phyloP scores from a whole-genome alignment of 2,329 filamentous ascomycete genomes.

The Trichophyton simii region DNA sequence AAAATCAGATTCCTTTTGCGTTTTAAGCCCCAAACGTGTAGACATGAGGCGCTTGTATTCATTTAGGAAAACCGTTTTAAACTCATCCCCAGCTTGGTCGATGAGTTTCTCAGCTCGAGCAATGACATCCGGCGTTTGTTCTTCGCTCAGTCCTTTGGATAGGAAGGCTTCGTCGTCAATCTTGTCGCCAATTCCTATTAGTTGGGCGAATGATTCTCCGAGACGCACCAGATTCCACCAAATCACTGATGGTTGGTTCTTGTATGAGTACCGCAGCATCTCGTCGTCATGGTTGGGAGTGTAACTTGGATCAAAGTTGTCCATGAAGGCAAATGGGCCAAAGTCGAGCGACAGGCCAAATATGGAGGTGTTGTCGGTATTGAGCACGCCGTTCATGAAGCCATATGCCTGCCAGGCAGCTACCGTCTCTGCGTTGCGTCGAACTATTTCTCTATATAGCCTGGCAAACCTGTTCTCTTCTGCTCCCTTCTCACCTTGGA shows the following conservation, averaged over 20 bases:
- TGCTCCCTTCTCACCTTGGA: slow-evolving; percentile 55
- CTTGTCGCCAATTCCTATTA: slow-evolving; percentile 62
- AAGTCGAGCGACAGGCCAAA: slow-evolving; percentile 85
- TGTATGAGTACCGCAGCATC: slow-evolving; percentile 76
- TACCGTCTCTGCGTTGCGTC: slow-evolving; percentile 75
- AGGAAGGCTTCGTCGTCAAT: slow-evolving; percentile 64
- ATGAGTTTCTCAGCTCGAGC: slow-evolving; percentile 76
- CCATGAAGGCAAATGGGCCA: slow-evolving; percentile 93
- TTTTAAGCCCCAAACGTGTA: slow-evolving; percentile 61
- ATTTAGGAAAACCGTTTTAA: slow-evolving; percentile 70
- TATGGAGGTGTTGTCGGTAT: slow-evolving; percentile 94
- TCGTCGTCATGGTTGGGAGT: slow-evolving; percentile 96
- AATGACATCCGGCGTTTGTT: slow-evolving; percentile 57
- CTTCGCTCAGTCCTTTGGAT: slow-evolving; percentile 57
- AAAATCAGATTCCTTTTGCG: slow-evolving; percentile 60
- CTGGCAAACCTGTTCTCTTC: slow-evolving; percentile 79
- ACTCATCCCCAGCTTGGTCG: slow-evolving; percentile 69
- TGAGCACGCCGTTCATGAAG: slow-evolving; percentile 98
- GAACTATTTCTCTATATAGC: slow-evolving; percentile 74
- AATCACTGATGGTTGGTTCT: slow-evolving; percentile 87
- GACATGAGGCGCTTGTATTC: slow-evolving; percentile 85
- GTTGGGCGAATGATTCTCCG: slow-evolving; percentile 76
- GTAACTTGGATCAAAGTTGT: slow-evolving; percentile 87
- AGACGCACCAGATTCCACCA: slow-evolving; percentile 97
- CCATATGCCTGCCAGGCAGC: slow-evolving; percentile 95